Conservation (phyloP, 805 yeast genomes). For the Wickerhamomyces mucosus region DNA sequence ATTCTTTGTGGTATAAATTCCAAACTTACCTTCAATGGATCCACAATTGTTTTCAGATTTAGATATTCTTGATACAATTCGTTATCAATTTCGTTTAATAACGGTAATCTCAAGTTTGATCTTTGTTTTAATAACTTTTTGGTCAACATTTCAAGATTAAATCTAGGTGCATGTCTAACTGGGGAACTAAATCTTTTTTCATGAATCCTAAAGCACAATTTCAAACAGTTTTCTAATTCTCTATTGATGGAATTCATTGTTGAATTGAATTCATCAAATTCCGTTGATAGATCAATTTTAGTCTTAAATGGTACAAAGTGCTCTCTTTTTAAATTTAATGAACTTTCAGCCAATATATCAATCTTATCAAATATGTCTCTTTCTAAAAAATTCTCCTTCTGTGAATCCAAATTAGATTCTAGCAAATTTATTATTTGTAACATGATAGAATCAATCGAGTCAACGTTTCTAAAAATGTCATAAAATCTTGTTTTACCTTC, state of each 20-base stretch:
- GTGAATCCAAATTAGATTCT: slow-evolving; percentile 20
- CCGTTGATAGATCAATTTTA: slow-evolving; percentile 30
- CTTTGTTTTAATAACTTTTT: slow-evolving; percentile 22
- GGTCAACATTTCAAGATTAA: slow-evolving; percentile 25
- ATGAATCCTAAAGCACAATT: slow-evolving; percentile 27
- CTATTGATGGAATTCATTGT: slow-evolving; percentile 33
- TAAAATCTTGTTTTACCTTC: slow-evolving; percentile 25
- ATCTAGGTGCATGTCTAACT: slow-evolving; percentile 28
- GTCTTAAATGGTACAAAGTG: slow-evolving; percentile 21
- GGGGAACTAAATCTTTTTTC: slow-evolving; percentile 32
- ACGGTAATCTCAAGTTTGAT: slow-evolving; percentile 28
- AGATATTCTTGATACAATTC: slow-evolving; percentile 32
- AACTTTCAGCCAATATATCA: slow-evolving; percentile 23
- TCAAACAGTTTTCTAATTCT: slow-evolving; percentile 29
- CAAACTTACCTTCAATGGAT: slow-evolving; percentile 44
- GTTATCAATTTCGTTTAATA: slow-evolving; percentile 29
- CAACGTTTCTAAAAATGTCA: slow-evolving; percentile 22
- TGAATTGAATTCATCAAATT: slow-evolving; percentile 31
- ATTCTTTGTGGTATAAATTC: slow-evolving; percentile 40
- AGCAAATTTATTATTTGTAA: slow-evolving; percentile 25
- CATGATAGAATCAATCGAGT: slow-evolving; percentile 26
- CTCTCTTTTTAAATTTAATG: slow-evolving; percentile 19
- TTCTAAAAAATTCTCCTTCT: slow-evolving; percentile 19
- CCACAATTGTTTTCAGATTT: slow-evolving; percentile 30
- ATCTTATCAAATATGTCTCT: slow-evolving; percentile 20